Evolutionary conservation across 192 early-diverging fungal species (phyloP).

Genomic region (Umbelopsis ramanniana): DNA sequence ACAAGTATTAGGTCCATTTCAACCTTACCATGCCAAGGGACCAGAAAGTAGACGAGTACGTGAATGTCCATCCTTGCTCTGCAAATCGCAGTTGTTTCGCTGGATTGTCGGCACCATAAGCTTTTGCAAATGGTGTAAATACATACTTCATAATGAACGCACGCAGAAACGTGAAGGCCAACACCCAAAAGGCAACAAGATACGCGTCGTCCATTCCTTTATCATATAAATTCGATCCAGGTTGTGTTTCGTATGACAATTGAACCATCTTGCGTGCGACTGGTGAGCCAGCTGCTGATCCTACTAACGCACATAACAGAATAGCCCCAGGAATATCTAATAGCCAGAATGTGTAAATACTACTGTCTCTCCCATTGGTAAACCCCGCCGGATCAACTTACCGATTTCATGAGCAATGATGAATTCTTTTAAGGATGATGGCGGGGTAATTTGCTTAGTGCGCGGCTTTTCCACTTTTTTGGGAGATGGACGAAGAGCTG

Average conservation of each 20-base stretch:
- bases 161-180: conserved; percentile 67
- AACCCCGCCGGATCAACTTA: not conserved
- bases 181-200: conserved; percentile 68
- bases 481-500: not conserved
- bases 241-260: conserved; percentile 13
- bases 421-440: not conserved
- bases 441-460: not conserved
- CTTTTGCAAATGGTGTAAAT: conserved; percentile 49
- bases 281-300: conserved; percentile 1
- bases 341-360: not conserved
- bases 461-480: not conserved
- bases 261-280: not conserved
- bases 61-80: conserved; percentile 73
- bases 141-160: conserved; percentile 57
- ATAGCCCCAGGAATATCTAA: conserved; percentile 14
- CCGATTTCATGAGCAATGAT: conserved; percentile 13
- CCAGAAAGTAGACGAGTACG: conserved; percentile 69
- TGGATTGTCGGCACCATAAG: conserved; percentile 39
- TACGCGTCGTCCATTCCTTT: conserved; percentile 62
- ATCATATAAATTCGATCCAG: conserved; percentile 34
- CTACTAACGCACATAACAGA: not conserved
- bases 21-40: conserved; percentile 61
- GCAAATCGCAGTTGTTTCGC: conserved; percentile 59
- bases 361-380: not conserved
- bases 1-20: conserved; percentile 3